Evolutionary conservation across 2,329 filamentous ascomycete genomes (phyloP).

Genomic region (Blumeriella jaapii): DNA sequence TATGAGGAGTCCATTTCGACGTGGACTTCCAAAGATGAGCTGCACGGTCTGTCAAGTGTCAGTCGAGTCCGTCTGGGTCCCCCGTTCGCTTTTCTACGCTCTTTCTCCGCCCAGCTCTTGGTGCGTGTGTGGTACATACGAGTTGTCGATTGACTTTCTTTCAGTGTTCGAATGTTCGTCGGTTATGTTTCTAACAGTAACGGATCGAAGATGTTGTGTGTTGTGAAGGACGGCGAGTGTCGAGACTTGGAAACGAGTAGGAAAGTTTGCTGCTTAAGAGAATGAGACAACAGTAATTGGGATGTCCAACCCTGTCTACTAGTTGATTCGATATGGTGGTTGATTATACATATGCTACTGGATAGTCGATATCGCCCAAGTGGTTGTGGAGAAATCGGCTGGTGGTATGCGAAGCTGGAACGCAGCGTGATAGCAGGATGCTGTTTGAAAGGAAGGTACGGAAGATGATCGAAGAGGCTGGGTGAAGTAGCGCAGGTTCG

Average conservation of each 20-base stretch:
- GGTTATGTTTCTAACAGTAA: constrained; percentile 17
- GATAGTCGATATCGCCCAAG: constrained; percentile 11
- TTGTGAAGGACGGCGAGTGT: constrained; percentile 8
- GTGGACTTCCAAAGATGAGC: constrained; percentile 7
- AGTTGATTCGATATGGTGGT: constrained; percentile 18
- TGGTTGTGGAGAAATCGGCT: constrained; percentile 16
- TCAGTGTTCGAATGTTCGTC: constrained; percentile 7
- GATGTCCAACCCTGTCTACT: constrained; percentile 26
- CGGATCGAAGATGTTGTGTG: constrained; percentile 8
- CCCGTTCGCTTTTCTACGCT: background rate
- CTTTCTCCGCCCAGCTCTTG: background rate
- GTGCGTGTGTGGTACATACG: no score
- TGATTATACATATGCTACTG: constrained; percentile 27
- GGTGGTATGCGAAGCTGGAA: constrained; percentile 19
- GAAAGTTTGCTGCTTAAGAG: constrained; percentile 20
- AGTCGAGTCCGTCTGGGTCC: constrained; percentile 10
- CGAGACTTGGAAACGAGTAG: constrained; percentile 9
- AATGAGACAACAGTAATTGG: constrained; percentile 28
- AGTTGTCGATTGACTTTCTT: no score
- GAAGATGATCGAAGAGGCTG: constrained; percentile 26
- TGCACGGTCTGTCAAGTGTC: constrained; percentile 15
- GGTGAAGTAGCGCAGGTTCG: constrained; percentile 25
- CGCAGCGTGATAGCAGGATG: constrained; percentile 24
- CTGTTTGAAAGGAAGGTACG: constrained; percentile 28
- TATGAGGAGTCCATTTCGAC: constrained; percentile 26